These are phyloP conservation scores for Solanum clarkiae DNA, from an alignment of 257 asterid species.

Conservation along the genomic window DNA sequence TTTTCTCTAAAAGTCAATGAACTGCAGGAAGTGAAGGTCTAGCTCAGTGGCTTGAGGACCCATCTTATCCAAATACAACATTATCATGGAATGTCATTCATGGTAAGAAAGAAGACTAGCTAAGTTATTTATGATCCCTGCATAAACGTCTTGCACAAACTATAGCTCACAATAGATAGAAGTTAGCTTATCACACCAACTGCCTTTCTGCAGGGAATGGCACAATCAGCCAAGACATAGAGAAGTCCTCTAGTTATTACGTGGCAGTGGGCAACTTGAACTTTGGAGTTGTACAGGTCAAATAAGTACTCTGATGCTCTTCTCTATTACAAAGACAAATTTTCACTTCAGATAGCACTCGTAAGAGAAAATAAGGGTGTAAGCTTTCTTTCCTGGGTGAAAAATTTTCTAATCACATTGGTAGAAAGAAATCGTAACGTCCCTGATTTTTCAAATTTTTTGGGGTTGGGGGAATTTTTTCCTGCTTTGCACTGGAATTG, in stretches of 20 bases:
- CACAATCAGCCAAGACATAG: conserved; percentile 28
- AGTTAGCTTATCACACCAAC: conserved; percentile 7
- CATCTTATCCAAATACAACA: conserved; percentile 39
- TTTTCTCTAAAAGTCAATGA: conserved; percentile 12
- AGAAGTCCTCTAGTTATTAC: conserved; percentile 43
- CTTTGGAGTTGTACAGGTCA: conserved; percentile 41
- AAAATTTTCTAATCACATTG: neutral
- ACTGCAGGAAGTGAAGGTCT: conserved; percentile 46
- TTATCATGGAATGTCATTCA: conserved; percentile 52
- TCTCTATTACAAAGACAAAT: neutral
- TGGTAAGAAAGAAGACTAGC: conserved; percentile 36
- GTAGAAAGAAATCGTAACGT: neutral
- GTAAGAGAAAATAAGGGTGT: neutral
- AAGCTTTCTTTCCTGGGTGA: neutral
- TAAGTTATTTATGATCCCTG: neutral
- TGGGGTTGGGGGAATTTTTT: neutral
- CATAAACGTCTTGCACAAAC: neutral
- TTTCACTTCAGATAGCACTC: neutral
- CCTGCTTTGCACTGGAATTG: neutral
- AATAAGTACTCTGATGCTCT: neutral
- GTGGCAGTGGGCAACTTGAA: conserved; percentile 70
- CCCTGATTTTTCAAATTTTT: neutral
- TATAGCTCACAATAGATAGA: neutral
- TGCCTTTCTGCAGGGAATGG: conserved; percentile 52
- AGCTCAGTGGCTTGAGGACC: conserved; percentile 67